These are phyloP conservation scores for Decorospora gaudefroyi DNA, from an alignment of 2,329 filamentous ascomycete species.

Conservation along the genomic window DNA sequence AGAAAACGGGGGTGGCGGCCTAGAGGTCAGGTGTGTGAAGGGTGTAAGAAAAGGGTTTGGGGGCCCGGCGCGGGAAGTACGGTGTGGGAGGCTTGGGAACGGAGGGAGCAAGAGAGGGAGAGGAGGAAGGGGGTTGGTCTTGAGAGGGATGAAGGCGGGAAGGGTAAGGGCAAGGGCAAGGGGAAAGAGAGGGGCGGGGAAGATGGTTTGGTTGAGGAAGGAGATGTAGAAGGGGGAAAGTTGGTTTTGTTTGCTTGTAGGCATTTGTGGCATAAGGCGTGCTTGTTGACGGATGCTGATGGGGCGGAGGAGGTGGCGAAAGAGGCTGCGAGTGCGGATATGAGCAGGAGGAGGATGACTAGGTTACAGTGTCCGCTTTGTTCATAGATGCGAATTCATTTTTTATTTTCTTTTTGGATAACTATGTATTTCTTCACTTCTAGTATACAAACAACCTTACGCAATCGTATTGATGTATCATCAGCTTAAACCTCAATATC, in stretches of 20 bases:
- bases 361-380: conserved; percentile 38
- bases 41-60: conserved; percentile 82
- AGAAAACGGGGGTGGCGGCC: conserved; percentile 89
- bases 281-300: conserved; percentile 35
- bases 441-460: too few relatives aligned
- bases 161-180: conserved; percentile 53
- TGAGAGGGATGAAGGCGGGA: conserved; percentile 47
- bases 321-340: too few relatives aligned
- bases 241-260: conserved; percentile 49
- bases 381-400: too few relatives aligned
- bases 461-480: too few relatives aligned
- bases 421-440: too few relatives aligned
- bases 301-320: conserved; percentile 2
- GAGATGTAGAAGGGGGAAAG: conserved; percentile 8
- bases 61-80: conserved; percentile 79
- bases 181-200: conserved; percentile 21
- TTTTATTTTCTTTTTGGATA: too few relatives aligned
- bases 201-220: conserved; percentile 9
- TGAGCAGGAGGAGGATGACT: conserved; percentile 9
- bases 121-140: conserved; percentile 56
- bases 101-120: conserved; percentile 48
- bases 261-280: conserved; percentile 48
- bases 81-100: conserved; percentile 83
- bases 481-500: too few relatives aligned
- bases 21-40: conserved; percentile 82